Conservation (phyloP, 768 basidiomycete genomes). For the Phlebiopsis gigantea region DNA sequence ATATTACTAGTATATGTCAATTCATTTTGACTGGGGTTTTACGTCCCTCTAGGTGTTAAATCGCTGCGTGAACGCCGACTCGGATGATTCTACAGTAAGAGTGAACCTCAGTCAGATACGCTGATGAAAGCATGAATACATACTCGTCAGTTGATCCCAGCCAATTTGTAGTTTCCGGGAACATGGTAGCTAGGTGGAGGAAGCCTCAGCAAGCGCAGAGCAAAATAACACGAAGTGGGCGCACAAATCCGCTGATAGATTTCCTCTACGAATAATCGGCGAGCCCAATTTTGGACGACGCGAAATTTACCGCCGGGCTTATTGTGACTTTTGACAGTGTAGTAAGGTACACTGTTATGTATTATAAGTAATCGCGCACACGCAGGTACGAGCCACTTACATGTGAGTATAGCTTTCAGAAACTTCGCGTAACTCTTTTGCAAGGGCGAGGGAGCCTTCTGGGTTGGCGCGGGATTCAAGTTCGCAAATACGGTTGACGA, state of each 20-base stretch:
- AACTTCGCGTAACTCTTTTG: slow-evolving; percentile 38
- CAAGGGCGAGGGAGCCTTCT: slow-evolving; percentile 23
- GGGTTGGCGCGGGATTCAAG: slow-evolving; percentile 41
- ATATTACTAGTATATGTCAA: too few relatives aligned
- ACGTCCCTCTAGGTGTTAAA: slow-evolving; percentile 24
- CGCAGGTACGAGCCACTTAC: slow-evolving; percentile 31
- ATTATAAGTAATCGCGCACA: not conserved
- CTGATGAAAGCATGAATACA: slow-evolving; percentile 15
- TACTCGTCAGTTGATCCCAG: slow-evolving; percentile 52
- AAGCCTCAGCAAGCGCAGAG: not conserved
- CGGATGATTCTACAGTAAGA: slow-evolving; percentile 40
- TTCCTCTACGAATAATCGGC: slow-evolving; percentile 53
- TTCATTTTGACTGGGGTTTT: too few relatives aligned
- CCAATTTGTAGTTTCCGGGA: slow-evolving; percentile 61
- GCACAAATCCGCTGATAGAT: slow-evolving; percentile 54
- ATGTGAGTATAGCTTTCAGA: slow-evolving; percentile 48
- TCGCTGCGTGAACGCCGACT: slow-evolving; percentile 51
- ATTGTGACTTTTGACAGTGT: slow-evolving; percentile 43
- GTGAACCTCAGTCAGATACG: not conserved
- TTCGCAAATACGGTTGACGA: slow-evolving; percentile 45
- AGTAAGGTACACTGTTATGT: slow-evolving; percentile 46
- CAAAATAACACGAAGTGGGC: slow-evolving; percentile 7
- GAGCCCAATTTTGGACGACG: slow-evolving; percentile 34
- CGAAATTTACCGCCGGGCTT: slow-evolving; percentile 29
- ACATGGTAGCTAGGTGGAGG: slow-evolving; percentile 42